phyloP scores from a whole-genome alignment of 2,329 filamentous ascomycete species.

The Colletotrichum phormii region DNA sequence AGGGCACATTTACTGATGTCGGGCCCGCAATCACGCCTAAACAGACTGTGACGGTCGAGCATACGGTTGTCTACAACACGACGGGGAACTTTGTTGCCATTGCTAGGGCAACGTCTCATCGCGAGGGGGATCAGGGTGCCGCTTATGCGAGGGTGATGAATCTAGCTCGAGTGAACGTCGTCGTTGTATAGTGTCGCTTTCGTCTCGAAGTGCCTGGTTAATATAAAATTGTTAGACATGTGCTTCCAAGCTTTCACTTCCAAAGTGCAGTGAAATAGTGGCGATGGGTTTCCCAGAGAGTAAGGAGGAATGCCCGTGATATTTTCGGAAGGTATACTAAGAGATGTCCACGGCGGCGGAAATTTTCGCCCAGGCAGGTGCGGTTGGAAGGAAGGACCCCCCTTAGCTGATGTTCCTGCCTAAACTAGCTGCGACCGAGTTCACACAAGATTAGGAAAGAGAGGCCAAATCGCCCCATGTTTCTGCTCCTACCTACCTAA shows the following conservation, averaged over 20 bases:
- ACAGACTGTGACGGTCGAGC: background rate
- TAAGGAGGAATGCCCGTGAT: too few species aligned
- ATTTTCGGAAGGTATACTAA: background rate
- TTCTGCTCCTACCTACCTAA: background rate
- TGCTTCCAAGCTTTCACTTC: background rate
- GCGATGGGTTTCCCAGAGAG: background rate
- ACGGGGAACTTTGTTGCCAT: background rate
- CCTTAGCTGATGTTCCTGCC: background rate
- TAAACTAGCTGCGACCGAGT: background rate
- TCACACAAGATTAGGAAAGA: background rate
- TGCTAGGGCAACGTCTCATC: background rate
- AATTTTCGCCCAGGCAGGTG: background rate
- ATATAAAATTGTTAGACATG: background rate
- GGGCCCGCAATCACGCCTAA: background rate
- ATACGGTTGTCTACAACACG: background rate
- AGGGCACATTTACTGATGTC: background rate
- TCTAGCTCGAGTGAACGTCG: background rate
- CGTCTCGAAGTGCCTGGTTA: background rate
- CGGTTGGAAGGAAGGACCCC: background rate
- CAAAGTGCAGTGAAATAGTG: background rate
- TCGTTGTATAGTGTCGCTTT: background rate
- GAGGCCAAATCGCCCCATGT: background rate
- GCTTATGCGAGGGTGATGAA: constrained; percentile 8
- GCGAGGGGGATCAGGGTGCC: background rate
- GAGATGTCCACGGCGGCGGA: background rate